Evolutionary conservation across 768 basidiomycete species (phyloP), one percentile per base, ranked within the genome.

Genomic region (Mycena sanguinolenta): DNA sequence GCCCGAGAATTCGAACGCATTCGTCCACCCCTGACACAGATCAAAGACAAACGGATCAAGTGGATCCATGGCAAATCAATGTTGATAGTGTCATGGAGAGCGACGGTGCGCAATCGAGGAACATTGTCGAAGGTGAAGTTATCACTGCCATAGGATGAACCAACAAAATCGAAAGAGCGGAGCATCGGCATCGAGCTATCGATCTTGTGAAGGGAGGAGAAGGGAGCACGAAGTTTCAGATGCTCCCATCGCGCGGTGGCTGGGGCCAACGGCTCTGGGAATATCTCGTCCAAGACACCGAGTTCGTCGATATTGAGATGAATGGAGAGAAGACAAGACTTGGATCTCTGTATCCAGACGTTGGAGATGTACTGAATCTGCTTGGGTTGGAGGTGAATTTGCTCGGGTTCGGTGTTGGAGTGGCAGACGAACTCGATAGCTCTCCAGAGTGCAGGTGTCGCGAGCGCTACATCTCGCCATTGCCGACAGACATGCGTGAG

Each of bases 51-150:
- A 2, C 46, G 50, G 0, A 28, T 62, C 14, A 59, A 19, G 10
- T 59, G 27, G 39, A 28, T 19, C 58, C 58, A 59, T 42, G 58
- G 58, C 25, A 59, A 9, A 30, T 25, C 39, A 38, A 58, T 17
- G 3, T 23, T 42, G 25, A 27, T 6, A 28, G 14, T 0, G 27
- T 3, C 6, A 28, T 28, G 3, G 27, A 46, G 23, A 10, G 44
- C 19, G 12, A 44, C 60, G 34, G 46, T 13, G 21, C 58, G 39
- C 19, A 59, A 27, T 4, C 16, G 58, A 23, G 58, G 58, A 0
- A 44, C 38, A 17, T 59, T 9, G 10, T 21, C 3, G 16, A 28
- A 44, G 1, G 27, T 2, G 17, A 44, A 10, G 19, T 8, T 21
- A 8, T 32, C 16, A 8, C 17, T 17, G 17, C 27, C 7, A 4